Evolutionary conservation across 1,139 yeast species (phyloP), one percentile per base, ranked within the genome.

Genomic region (Taiozyma sp.): DNA sequence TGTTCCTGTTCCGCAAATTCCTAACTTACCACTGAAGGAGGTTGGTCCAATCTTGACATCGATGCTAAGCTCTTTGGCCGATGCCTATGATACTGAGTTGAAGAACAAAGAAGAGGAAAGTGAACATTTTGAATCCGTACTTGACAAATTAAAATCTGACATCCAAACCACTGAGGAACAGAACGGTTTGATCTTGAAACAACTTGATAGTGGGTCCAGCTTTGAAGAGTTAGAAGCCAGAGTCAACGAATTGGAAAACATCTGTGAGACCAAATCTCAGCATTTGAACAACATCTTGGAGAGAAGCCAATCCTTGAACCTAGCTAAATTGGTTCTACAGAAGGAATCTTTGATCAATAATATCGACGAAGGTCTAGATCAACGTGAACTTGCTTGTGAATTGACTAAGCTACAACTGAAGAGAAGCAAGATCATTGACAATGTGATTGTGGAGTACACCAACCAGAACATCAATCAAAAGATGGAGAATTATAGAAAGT

Each of bases 401-500:
- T 68, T 85, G 51, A 73, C 85, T 1, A 65, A 73, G 39, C 64
- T 81, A 47, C 91, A 85, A 64, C 60, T 79, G 41, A 69, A 74
- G 51, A 72, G 88, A 59, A 68, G 75, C 35, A 67, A 69, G 34
- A 66, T 76, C 50, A 72, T 83, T 43, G 61, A 64, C 37, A 62
- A 67, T 29, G 70, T 80, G 35, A 65, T 74, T 9, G 56, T 66
- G 7, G 67, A 72, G 26, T 68, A 76, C 47, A 72, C 65, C 3
- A 56, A 55, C 24, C 58, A 64, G 34, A 67, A 64, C 41, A 60
- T 67, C 28, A 63, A 69, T 42, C 51, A 52, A 4, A 88, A 86
- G 66, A 83, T 90, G 80, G 80, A 83, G 64, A 86, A 88, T 62
- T 91, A 90, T 70, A 77, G 96, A 58, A 81, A 82, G 62, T 74